Conservation (phyloP, 345 rosid genomes). For the Eutrema yunnanense region DNA sequence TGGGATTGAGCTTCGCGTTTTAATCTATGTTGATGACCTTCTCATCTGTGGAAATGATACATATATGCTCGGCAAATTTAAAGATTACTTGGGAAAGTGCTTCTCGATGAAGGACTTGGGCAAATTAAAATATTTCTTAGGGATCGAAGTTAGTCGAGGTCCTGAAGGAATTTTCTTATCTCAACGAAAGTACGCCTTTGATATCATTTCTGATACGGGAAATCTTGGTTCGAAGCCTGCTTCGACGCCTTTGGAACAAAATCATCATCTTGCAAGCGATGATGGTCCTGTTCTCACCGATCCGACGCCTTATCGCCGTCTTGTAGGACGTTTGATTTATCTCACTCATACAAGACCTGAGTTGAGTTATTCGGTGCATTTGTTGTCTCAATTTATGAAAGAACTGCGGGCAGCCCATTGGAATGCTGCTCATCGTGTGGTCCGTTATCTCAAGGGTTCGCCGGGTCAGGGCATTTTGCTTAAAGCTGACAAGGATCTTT, state of each 20-base stretch:
- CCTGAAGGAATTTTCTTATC: not conserved
- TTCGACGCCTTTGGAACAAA: fast-evolving
- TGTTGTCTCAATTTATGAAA: not conserved
- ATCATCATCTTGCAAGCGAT: not conserved
- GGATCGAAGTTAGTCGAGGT: not conserved
- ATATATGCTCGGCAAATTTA: too few species aligned
- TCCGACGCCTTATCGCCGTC: not conserved
- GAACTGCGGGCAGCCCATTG: fast-evolving
- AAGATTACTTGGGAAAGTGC: too few species aligned
- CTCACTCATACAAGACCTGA: not conserved
- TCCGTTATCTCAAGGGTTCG: not conserved
- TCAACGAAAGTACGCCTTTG: not conserved
- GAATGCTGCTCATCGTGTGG: not conserved
- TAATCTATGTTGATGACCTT: too few species aligned
- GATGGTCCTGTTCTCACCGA: fast-evolving
- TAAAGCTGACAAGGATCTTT: not conserved
- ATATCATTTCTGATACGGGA: not conserved
- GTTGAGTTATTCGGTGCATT: not conserved
- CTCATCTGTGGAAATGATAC: too few species aligned
- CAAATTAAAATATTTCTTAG: too few species aligned
- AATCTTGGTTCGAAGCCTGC: not conserved
- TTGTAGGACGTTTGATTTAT: not conserved
- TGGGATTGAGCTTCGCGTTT: too few species aligned
- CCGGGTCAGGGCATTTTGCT: too few species aligned
- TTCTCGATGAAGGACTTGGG: too few species aligned